Conservation (phyloP, 345 rosid species). For the Brassica cretica region DNA sequence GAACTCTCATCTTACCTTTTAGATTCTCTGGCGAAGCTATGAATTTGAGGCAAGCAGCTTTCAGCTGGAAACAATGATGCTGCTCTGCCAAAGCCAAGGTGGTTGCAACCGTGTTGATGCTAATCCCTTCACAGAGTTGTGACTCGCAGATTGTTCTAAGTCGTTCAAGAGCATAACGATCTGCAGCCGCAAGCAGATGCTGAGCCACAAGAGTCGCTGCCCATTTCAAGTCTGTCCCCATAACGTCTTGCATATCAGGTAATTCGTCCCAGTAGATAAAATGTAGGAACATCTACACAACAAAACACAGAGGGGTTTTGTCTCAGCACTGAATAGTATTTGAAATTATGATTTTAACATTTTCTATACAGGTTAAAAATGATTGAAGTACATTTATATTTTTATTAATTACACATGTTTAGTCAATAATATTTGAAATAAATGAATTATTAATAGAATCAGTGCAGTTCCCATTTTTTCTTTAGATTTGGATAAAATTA, state of each 20-base stretch:
- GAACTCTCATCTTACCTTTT: conserved; percentile 44
- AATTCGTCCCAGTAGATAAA: conserved; percentile 80
- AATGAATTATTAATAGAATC: no score
- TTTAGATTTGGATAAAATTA: no score
- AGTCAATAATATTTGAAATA: no score
- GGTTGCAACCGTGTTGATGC: conserved; percentile 75
- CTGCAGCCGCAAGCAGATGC: conserved; percentile 85
- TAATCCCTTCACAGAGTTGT: conserved; percentile 66
- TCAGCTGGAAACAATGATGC: conserved; percentile 71
- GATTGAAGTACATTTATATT: no score
- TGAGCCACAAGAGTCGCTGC: conserved; percentile 74
- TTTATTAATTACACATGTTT: no score
- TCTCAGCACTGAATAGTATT: no score
- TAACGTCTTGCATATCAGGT: conserved; percentile 70
- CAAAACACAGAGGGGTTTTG: background rate
- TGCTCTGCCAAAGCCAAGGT: conserved; percentile 81
- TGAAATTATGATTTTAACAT: no score
- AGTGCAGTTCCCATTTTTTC: no score
- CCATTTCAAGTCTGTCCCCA: conserved; percentile 60
- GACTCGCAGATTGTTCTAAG: conserved; percentile 69
- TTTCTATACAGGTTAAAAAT: no score
- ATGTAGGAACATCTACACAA: conserved; percentile 67
- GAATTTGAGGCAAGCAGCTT: conserved; percentile 71
- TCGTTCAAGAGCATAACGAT: conserved; percentile 71
- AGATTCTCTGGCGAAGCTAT: conserved; percentile 58